Conservation (phyloP, 192 early-diverging fungal species). For the Gryganskiella cystojenkinii region DNA sequence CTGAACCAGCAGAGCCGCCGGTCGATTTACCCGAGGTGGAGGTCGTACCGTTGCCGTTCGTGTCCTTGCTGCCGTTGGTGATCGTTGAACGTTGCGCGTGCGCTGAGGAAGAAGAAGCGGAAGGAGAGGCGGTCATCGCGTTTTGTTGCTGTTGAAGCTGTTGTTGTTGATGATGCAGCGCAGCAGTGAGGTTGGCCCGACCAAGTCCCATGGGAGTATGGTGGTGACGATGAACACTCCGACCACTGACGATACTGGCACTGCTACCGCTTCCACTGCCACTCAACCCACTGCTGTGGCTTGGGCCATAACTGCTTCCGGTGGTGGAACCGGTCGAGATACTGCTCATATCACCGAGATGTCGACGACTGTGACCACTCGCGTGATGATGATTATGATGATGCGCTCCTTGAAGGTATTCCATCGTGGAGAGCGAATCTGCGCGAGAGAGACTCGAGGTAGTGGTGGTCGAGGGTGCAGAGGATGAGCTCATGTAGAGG, state of each 20-base stretch:
- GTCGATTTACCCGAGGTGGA: constrained; percentile 9
- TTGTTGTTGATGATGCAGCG: constrained; percentile 21
- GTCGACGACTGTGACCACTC: constrained; percentile 11
- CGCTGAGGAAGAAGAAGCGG: neutral
- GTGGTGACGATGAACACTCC: constrained; percentile 6
- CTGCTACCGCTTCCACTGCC: constrained; percentile 6
- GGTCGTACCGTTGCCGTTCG: neutral
- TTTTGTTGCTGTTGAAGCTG: constrained; percentile 2
- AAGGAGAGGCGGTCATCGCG: neutral
- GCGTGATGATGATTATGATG: neutral
- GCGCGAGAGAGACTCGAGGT: constrained; percentile 46
- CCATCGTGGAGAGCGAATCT: constrained; percentile 43
- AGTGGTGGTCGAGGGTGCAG: constrained; percentile 35
- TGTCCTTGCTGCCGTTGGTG: neutral
- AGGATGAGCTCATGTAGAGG: constrained; percentile 44
- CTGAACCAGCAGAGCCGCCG: constrained; percentile 21
- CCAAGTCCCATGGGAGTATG: constrained; percentile 27
- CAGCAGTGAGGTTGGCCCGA: constrained; percentile 39
- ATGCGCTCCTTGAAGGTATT: constrained; percentile 31
- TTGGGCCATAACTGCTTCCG: constrained; percentile 29
- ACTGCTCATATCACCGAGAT: constrained; percentile 13
- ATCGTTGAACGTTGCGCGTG: neutral
- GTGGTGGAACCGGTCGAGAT: constrained; percentile 27
- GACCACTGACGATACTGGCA: neutral
- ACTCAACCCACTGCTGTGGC: constrained; percentile 2